Conservation (phyloP, 2,329 filamentous ascomycete genomes). For the Exutisphaerella laricina region DNA sequence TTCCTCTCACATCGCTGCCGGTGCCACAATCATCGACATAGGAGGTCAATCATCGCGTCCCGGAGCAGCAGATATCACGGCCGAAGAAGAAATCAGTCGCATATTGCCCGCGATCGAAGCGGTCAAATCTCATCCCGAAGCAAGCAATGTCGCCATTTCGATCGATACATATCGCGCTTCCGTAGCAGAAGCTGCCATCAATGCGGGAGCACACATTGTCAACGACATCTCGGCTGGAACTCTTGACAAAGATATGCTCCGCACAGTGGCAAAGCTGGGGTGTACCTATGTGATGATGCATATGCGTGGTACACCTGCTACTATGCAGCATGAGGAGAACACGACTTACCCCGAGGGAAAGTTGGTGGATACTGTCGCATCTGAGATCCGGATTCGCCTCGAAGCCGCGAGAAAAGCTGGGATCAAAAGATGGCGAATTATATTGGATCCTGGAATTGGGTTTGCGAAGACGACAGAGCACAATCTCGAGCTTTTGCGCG, state of each 20-base stretch:
- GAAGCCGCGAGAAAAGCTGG: slow-evolving; percentile 73
- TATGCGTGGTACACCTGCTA: slow-evolving; percentile 81
- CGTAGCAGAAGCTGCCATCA: slow-evolving; percentile 71
- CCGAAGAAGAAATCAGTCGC: slow-evolving; percentile 68
- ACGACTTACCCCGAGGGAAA: slow-evolving; percentile 59
- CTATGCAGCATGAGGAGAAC: slow-evolving; percentile 62
- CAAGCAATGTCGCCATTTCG: slow-evolving; percentile 64
- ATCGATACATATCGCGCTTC: slow-evolving; percentile 87
- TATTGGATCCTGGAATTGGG: slow-evolving; percentile 88
- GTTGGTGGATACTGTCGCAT: slow-evolving; percentile 59
- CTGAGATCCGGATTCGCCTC: slow-evolving; percentile 66
- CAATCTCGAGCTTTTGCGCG: slow-evolving; percentile 72
- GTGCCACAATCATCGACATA: slow-evolving; percentile 82
- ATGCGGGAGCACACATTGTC: slow-evolving; percentile 80
- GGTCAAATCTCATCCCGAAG: slow-evolving; percentile 62
- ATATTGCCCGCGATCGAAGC: slow-evolving; percentile 72
- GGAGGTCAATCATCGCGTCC: slow-evolving; percentile 92
- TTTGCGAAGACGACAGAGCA: slow-evolving; percentile 82
- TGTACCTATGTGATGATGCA: slow-evolving; percentile 85
- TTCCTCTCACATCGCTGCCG: slow-evolving; percentile 56
- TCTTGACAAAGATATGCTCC: slow-evolving; percentile 75
- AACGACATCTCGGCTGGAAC: slow-evolving; percentile 87
- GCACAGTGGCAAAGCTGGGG: slow-evolving; percentile 69
- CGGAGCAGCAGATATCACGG: slow-evolving; percentile 60
- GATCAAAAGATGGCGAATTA: slow-evolving; percentile 85